A percentile compares a stretch with the other conserved stretches of the same genome.
Conservation (phyloP, 768 basidiomycete genomes). For the Tulasnella sp. region DNA sequence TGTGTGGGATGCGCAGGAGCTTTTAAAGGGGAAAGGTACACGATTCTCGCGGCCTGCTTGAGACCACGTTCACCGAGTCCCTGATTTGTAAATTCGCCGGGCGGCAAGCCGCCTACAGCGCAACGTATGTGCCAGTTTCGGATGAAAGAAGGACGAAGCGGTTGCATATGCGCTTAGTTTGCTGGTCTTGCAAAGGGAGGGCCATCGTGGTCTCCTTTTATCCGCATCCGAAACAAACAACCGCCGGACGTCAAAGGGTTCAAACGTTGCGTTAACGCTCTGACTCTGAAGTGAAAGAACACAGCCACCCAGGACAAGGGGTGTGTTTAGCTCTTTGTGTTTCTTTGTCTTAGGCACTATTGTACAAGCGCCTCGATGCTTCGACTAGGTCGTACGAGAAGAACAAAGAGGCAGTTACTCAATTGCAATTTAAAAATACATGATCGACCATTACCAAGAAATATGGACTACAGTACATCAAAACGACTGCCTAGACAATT, state of each 20-base stretch:
- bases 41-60: background rate
- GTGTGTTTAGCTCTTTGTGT: background rate
- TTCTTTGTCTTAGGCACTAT: background rate
- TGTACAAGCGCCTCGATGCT: too few species aligned
- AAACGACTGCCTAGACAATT: background rate
- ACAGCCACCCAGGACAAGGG: too few species aligned
- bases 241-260: too few species aligned
- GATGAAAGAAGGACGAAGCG: background rate
- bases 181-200: too few species aligned
- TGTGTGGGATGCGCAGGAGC: background rate
- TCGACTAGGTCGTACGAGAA: too few species aligned
- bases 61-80: background rate
- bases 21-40: background rate
- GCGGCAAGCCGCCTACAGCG: background rate
- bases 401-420: too few species aligned
- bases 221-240: too few species aligned
- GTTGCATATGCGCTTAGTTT: too few species aligned
- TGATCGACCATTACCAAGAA: background rate
- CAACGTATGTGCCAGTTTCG: background rate
- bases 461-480: background rate
- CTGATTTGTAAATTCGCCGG: background rate
- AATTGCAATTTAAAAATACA: too few species aligned
- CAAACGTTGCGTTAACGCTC: too few species aligned
- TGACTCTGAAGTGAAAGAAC: too few species aligned
- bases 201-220: too few species aligned